Conservation (phyloP, 1,284 basidiomycete genomes). For the Malassezia pachydermatis region DNA sequence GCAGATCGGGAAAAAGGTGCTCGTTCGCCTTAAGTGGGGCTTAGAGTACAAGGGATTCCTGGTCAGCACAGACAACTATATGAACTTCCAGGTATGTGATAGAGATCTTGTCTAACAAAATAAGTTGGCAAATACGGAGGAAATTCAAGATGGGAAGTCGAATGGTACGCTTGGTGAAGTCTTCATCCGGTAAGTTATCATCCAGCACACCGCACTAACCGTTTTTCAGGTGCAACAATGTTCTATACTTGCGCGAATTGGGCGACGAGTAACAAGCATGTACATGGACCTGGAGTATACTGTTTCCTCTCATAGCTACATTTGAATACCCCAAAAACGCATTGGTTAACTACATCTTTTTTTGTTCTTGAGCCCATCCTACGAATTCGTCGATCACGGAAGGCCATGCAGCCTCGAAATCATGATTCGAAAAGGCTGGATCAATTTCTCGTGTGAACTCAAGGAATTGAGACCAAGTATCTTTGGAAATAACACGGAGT, state of each 20-base stretch:
- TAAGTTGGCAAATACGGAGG: slow-evolving; percentile 93
- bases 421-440: slow-evolving; percentile 67
- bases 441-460: slow-evolving; percentile 75
- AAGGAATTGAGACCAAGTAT: slow-evolving; percentile 76
- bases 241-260: slow-evolving; percentile 42
- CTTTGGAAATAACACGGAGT: slow-evolving; percentile 75
- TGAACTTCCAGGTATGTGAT: slow-evolving; percentile 82
- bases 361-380: slow-evolving; percentile 25
- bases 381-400: slow-evolving; percentile 80
- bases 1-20: slow-evolving; percentile 91
- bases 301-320: background rate
- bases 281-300: background rate
- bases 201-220: too few species aligned
- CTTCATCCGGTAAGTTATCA: slow-evolving; percentile 76
- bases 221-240: slow-evolving; percentile 38
- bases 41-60: slow-evolving; percentile 98
- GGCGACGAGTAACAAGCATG: slow-evolving; percentile 16
- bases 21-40: slow-evolving; percentile 95
- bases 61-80: slow-evolving; percentile 95
- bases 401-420: slow-evolving; percentile 78
- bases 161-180: slow-evolving; percentile 95
- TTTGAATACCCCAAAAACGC: slow-evolving; percentile 5
- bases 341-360: too few species aligned
- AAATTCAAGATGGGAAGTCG: slow-evolving; percentile 90
- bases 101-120: background rate